Evolutionary conservation across 2,329 filamentous ascomycete genomes (phyloP).

Genomic region (Triangularia verruculosa): DNA sequence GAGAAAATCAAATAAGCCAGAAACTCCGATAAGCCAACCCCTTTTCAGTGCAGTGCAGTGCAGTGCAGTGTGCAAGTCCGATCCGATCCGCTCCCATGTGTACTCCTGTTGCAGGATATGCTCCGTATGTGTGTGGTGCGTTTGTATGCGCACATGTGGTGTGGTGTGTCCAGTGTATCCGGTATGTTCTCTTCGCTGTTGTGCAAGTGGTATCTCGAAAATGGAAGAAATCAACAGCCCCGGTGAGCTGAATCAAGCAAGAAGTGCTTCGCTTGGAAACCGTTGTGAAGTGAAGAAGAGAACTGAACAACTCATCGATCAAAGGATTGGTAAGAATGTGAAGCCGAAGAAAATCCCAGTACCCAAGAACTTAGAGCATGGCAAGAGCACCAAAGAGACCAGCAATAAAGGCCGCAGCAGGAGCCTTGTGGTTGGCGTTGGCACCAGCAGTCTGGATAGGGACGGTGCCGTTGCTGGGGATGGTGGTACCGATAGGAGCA

Average conservation of each 20-base stretch:
- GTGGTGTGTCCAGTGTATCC: not conserved
- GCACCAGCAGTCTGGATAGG: slow-evolving; percentile 32
- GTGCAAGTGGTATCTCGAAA: not conserved
- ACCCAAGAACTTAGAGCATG: slow-evolving; percentile 31
- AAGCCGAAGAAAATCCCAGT: not conserved
- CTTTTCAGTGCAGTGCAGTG: not conserved
- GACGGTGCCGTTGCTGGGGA: slow-evolving; percentile 29
- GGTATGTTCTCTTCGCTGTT: not conserved
- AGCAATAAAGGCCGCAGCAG: slow-evolving; percentile 37
- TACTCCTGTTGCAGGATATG: not conserved
- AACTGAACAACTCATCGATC: not conserved
- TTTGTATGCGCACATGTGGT: not conserved
- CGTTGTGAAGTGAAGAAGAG: not conserved
- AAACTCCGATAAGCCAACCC: not conserved
- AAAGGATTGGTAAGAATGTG: not conserved
- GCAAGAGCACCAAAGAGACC: slow-evolving; percentile 39
- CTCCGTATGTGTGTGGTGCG: not conserved
- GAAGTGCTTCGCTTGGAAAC: not conserved
- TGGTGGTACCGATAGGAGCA: slow-evolving; percentile 24
- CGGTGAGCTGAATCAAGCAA: not conserved
- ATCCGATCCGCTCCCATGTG: not conserved
- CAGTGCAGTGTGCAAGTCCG: not conserved
- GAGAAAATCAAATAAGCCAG: not conserved
- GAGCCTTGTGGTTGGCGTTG: slow-evolving; percentile 20
- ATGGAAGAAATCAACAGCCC: not conserved